Base-by-base conservation (phyloP, 768 basidiomycete genomes). In the Calvatia gigantea region DNA sequence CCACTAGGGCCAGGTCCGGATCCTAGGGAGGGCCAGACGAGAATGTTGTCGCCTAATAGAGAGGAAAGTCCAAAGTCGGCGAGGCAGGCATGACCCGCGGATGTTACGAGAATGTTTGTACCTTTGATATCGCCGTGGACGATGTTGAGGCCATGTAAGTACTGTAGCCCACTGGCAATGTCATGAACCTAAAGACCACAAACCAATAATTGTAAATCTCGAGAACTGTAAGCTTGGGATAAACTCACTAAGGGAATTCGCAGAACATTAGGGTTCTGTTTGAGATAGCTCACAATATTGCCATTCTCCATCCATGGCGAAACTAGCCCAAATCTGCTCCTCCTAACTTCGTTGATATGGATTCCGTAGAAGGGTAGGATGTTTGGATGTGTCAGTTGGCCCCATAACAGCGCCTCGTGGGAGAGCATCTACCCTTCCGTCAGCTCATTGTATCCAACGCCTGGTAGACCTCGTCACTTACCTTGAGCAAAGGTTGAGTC, bases 401-500 rank as follows among this genome's bases (percentile, higher is more conserved):
- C 58, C 61, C 61, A 62, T 25, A 62, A 33, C 7, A 62, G 29
- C 3, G 56, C 61, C 35, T 62, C 61, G 25, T 56, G 47, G 21
- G 51, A 57, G 44, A 57, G 56, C 42, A 45, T 51, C 49, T 57
- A 15, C 12, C 6, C 23, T 37, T 14, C 1, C 39, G 12, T 45
- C 8, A 9, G 41, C 12, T 37, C 25, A n/a, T n/a, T n/a, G n/a
- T n/a, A n/a, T n/a, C n/a, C n/a, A n/a, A n/a, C n/a, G n/a, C n/a
- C n/a, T n/a, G n/a, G n/a, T n/a, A n/a, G n/a, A n/a, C n/a, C n/a
- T n/a, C 2, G 9, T 1, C 4, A 56, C 37, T 45, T n/a, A 66
- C 70, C 66, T 66, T 69, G 19, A 67, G 31, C 28, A 65, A 50
- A 7, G 57, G 54, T 17, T 58, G 51, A 33, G 44, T 57, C 35